Percentiles rank a stretch among this genome's conserved stretches.
phyloP scores from a whole-genome alignment of 306 rosid genomes.

The Ziziphus jujuba region DNA sequence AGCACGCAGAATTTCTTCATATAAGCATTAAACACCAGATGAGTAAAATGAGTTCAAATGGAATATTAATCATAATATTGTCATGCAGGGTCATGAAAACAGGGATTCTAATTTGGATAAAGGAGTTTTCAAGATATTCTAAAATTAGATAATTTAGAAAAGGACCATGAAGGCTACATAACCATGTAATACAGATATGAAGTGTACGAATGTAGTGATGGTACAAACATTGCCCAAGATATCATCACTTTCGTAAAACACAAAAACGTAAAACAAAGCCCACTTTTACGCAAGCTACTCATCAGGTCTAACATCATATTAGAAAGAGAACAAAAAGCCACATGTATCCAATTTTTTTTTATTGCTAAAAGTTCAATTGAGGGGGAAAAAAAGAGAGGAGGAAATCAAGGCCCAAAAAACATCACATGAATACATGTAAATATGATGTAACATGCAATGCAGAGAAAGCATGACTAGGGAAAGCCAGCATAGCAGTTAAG shows the following conservation, averaged over 20 bases:
- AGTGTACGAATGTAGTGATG: too few relatives aligned
- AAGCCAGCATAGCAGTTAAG: neutral
- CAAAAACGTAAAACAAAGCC: neutral
- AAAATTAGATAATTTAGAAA: too few relatives aligned
- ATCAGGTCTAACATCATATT: neutral
- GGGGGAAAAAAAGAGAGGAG: neutral
- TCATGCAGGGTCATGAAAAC: too few relatives aligned
- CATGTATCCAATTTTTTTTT: neutral
- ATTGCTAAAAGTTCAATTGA: neutral
- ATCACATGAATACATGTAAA: neutral
- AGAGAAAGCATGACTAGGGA: neutral
- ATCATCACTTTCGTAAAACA: neutral
- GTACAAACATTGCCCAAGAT: neutral
- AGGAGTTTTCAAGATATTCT: too few relatives aligned
- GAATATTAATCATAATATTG: too few relatives aligned
- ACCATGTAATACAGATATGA: too few relatives aligned
- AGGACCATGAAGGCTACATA: too few relatives aligned
- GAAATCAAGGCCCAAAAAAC: neutral
- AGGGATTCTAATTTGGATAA: too few relatives aligned
- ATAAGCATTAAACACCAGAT: too few relatives aligned
- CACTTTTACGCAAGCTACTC: neutral
- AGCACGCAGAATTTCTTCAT: slow-evolving; percentile 11
- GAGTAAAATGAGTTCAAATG: too few relatives aligned
- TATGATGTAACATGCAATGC: neutral
- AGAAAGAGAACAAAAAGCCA: too few relatives aligned